Evolutionary conservation across 805 yeast species (phyloP).

Genomic region (Diddensiella caesifluorescens): DNA sequence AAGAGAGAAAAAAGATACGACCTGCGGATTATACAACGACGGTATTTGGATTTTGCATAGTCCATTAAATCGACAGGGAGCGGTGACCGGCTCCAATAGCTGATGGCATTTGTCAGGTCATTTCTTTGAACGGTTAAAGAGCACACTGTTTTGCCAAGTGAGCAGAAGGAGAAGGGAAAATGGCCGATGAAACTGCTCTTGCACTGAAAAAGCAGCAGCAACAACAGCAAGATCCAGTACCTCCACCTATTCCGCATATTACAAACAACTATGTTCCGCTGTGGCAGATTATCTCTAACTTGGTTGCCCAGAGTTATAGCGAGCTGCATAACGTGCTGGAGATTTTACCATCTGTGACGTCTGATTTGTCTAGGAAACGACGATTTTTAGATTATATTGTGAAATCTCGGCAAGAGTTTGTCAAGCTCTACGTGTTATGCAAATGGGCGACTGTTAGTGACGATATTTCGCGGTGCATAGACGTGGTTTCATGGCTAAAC

Average conservation of each 20-base stretch:
- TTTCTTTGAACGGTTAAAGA: too few species aligned
- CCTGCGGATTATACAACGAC: too few species aligned
- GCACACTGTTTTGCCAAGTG: too few species aligned
- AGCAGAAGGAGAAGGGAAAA: too few species aligned
- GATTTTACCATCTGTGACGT: slow-evolving; percentile 49
- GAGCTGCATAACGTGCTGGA: slow-evolving; percentile 59
- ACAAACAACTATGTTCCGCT: slow-evolving; percentile 65
- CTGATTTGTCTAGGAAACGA: slow-evolving; percentile 61
- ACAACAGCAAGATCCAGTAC: slow-evolving; percentile 3
- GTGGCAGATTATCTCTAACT: slow-evolving; percentile 50
- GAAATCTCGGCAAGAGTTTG: slow-evolving; percentile 71
- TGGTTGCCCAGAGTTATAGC: slow-evolving; percentile 56
- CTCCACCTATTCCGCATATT: slow-evolving; percentile 56
- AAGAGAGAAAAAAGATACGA: too few species aligned
- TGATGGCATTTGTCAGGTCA: too few species aligned
- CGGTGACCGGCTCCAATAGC: too few species aligned
- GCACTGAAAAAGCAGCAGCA: slow-evolving; percentile 2
- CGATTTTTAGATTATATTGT: slow-evolving; percentile 65
- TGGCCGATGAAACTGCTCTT: slow-evolving; percentile 3
- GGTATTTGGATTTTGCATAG: too few species aligned
- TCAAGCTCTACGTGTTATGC: slow-evolving; percentile 75
- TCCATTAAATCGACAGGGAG: too few species aligned
- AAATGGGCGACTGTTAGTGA: slow-evolving; percentile 81
- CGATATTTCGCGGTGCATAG: slow-evolving; percentile 71
- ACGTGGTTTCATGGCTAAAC: slow-evolving; percentile 81